phyloP scores from a whole-genome alignment of 139 green algal genomes.

The Cymbomonas tetramitiformis region DNA sequence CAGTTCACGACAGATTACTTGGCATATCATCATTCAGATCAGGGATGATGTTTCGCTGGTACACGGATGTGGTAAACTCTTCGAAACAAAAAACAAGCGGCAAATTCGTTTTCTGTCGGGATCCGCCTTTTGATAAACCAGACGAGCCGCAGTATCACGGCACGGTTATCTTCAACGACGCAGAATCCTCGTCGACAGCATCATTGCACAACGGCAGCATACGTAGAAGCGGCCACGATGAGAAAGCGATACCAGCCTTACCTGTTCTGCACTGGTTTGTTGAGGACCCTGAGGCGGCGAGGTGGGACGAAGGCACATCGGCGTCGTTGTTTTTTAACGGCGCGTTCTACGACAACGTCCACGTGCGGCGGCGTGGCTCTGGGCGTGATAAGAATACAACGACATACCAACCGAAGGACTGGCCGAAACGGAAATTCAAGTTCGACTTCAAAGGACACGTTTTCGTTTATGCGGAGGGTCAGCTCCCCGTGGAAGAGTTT shows the following conservation, averaged over 20 bases:
- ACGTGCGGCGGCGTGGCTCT: conserved; percentile 28
- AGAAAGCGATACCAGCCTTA: not conserved
- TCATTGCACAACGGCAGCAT: too few relatives aligned
- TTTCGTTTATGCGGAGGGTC: conserved; percentile 7
- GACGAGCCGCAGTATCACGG: too few relatives aligned
- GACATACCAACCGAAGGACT: conserved; percentile 28
- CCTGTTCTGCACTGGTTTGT: conserved; percentile 21
- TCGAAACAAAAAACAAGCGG: too few relatives aligned
- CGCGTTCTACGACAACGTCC: conserved; percentile 48
- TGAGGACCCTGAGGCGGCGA: conserved; percentile 23
- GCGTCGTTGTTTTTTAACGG: conserved; percentile 35
- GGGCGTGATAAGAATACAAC: not conserved
- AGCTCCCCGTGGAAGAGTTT: conserved; percentile 24
- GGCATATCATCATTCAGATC: too few relatives aligned
- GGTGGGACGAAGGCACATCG: not conserved
- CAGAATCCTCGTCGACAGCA: too few relatives aligned
- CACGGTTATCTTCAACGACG: too few relatives aligned
- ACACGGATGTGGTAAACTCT: too few relatives aligned
- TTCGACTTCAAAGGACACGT: conserved; percentile 20
- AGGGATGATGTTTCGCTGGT: too few relatives aligned
- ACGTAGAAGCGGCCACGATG: too few relatives aligned
- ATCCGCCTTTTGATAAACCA: too few relatives aligned
- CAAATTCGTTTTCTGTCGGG: too few relatives aligned
- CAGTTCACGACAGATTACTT: too few relatives aligned
- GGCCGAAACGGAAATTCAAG: conserved; percentile 69